These are phyloP conservation scores for Oenanthe javanica DNA, from an alignment of 140 eudicot genomes.

Conservation along the genomic window DNA sequence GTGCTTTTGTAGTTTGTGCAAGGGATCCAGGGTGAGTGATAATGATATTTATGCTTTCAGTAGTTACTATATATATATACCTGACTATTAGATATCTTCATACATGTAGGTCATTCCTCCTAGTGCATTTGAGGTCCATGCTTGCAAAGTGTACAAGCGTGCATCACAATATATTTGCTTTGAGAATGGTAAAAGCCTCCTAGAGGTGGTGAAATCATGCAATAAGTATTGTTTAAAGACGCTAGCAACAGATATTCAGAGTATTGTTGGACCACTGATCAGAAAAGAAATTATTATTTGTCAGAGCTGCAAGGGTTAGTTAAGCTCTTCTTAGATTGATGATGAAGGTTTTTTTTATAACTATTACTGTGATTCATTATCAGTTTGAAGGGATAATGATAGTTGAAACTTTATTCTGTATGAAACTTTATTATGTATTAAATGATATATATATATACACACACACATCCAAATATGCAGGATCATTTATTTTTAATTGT, in stretches of 20 bases:
- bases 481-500: constrained; percentile 27
- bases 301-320: constrained; percentile 59
- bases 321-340: constrained; percentile 3
- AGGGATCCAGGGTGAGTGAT: constrained; percentile 61
- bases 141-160: constrained; percentile 58
- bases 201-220: constrained; percentile 67
- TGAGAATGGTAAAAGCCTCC: constrained; percentile 83
- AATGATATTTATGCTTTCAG: background rate
- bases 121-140: constrained; percentile 84
- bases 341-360: background rate
- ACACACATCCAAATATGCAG: constrained; percentile 14
- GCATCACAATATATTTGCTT: constrained; percentile 74
- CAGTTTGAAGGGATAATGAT: background rate
- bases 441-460: background rate
- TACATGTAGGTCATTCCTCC: constrained; percentile 65
- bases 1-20: constrained; percentile 68
- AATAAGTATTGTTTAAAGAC: constrained; percentile 40
- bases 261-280: constrained; percentile 68
- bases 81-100: constrained; percentile 1
- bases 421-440: background rate
- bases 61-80: background rate
- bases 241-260: constrained; percentile 46
- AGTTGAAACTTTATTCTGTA: background rate
- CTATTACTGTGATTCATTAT: background rate
- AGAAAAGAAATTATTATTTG: constrained; percentile 47